Conservation (phyloP, 805 yeast genomes). For the Myxozyma nipponensis region DNA sequence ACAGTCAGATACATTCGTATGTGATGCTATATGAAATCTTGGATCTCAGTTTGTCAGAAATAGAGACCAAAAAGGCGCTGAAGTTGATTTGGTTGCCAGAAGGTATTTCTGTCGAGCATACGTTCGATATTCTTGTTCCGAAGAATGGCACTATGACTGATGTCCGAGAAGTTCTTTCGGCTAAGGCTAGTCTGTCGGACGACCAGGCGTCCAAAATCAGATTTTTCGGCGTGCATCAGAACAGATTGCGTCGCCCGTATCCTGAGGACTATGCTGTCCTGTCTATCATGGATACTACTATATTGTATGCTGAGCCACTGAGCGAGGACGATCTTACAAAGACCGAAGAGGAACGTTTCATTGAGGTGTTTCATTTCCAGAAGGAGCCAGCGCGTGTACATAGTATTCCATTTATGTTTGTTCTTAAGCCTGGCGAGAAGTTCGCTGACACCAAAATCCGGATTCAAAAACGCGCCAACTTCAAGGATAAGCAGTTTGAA, state of each 20-base stretch:
- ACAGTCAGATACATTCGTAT: conserved; percentile 8
- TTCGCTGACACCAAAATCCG: conserved; percentile 61
- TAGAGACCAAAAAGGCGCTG: conserved; percentile 69
- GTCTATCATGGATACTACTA: conserved; percentile 39
- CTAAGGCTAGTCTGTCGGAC: conserved; percentile 49
- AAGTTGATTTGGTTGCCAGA: conserved; percentile 69
- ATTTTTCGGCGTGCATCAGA: conserved; percentile 24
- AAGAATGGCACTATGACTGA: conserved; percentile 53
- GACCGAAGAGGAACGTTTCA: conserved; percentile 35
- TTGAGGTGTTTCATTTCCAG: conserved; percentile 73
- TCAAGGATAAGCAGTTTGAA: conserved; percentile 66
- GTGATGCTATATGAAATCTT: conserved; percentile 69
- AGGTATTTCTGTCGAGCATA: conserved; percentile 66
- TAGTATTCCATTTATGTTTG: conserved; percentile 81
- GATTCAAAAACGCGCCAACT: conserved; percentile 64
- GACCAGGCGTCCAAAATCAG: conserved; percentile 35
- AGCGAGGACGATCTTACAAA: conserved; percentile 33
- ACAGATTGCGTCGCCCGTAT: conserved; percentile 20
- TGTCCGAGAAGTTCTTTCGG: conserved; percentile 53
- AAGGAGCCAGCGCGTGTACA: conserved; percentile 64
- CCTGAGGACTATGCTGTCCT: conserved; percentile 19
- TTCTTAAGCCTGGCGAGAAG: conserved; percentile 63
- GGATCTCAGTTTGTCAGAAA: conserved; percentile 67
- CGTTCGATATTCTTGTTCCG: conserved; percentile 66
- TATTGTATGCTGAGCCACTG: conserved; percentile 43